Evolutionary conservation across 208 protist genomes (phyloP), one percentile per base, ranked within the genome.

Genomic region (Naegleria lovaniensis): DNA sequence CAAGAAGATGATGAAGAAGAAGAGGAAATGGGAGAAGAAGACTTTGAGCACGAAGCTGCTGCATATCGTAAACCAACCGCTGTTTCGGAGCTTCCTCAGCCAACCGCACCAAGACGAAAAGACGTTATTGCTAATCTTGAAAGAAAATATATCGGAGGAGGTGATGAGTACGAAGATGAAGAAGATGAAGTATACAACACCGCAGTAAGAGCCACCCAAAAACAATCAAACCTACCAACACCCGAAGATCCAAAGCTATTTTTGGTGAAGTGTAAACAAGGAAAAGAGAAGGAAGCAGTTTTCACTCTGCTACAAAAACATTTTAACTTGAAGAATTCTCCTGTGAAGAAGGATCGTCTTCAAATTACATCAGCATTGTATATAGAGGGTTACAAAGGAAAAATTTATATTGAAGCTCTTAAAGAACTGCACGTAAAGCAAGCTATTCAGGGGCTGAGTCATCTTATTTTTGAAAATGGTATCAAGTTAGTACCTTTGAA

Each of bases 361-460:
- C 48, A 39, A 67, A 89, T 89, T 67, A 38, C 29, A 29, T 41
- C n/a, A 33, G 85, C 85, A 22, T 6, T 89, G 0, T 58, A 5
- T 40, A 25, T 89, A 5, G 85, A 89, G 22, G 48, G 48, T 29
- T 89, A 40, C 19, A 89, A 89, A 40, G 94, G 94, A 75, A 92
- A 92, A 0, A 83, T 95, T 76, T 95, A 94, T 84, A 55, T 95
- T 6, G 94, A 95, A 90, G 93, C 94, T 19, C 48, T 76, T 9
- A 85, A 88, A 75, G 93, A 94, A 48, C 7, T 36, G 6, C 85
- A 93, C 22, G 94, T 95, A 1, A 92, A 83, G 36, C 38, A 93
- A n/a, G 94, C 94, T 22, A 93, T 95, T 25, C 38, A 90, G 36
- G 94, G 92, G 51, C 36, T 94, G 4, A 33, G 83, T 1, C n/a